A percentile compares a stretch with the other conserved stretches of the same genome.
Evolutionary conservation across 192 early-diverging fungal species (phyloP).

Genomic region (Podila epicladia): DNA sequence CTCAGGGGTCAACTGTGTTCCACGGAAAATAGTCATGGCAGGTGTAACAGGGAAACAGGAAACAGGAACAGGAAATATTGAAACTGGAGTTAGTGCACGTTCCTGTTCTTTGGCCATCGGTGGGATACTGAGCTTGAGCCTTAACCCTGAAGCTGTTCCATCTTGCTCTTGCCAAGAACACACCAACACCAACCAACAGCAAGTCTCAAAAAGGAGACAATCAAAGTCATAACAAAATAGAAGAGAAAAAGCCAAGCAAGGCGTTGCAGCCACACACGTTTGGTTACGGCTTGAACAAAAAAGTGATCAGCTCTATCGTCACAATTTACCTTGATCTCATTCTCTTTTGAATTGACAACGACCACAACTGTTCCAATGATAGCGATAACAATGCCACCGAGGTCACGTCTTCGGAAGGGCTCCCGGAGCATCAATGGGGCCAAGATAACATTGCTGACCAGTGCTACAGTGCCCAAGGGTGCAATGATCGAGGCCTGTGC

Average conservation of each 20-base stretch:
- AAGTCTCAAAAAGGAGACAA: neutral
- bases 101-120: too few species aligned
- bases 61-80: neutral
- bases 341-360: slow-evolving; percentile 67
- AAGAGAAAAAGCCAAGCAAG: neutral
- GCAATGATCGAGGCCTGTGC: slow-evolving; percentile 79
- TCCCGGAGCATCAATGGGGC: slow-evolving; percentile 77
- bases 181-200: too few species aligned
- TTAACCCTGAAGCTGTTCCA: too few species aligned
- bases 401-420: slow-evolving; percentile 65
- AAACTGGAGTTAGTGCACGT: slow-evolving; percentile 3
- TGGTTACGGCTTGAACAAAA: slow-evolving; percentile 15
- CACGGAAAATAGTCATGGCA: neutral
- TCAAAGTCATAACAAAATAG: neutral
- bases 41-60: neutral
- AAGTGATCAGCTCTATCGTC: neutral
- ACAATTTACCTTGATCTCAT: slow-evolving; percentile 58
- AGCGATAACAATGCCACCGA: slow-evolving; percentile 68
- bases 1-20: slow-evolving; percentile 59
- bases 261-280: neutral
- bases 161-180: too few species aligned
- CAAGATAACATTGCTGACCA: slow-evolving; percentile 76
- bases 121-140: too few species aligned
- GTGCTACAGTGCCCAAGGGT: slow-evolving; percentile 76
- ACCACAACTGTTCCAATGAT: slow-evolving; percentile 72